Percentiles rank a stretch among this genome's conserved stretches.
Conservation (phyloP, 768 basidiomycete species). For the Peribolospora kevripleyi region DNA sequence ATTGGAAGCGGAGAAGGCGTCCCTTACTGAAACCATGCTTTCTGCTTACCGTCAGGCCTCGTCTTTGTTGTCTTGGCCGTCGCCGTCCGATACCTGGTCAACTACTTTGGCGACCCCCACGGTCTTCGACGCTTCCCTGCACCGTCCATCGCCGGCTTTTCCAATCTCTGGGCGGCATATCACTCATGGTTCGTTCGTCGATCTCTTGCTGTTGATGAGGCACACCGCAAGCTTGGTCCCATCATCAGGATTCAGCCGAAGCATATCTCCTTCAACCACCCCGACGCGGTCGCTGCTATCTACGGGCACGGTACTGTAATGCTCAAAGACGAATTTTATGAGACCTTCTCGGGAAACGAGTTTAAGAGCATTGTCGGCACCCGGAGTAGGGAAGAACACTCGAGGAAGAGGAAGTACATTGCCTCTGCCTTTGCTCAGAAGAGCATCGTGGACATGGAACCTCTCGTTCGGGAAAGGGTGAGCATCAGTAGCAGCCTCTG, state of each 20-base stretch:
- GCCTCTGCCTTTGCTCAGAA: neutral
- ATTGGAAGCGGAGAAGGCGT: too few species aligned
- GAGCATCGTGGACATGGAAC: neutral
- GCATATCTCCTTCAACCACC: slow-evolving; percentile 19
- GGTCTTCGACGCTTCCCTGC: neutral
- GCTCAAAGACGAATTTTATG: slow-evolving; percentile 12
- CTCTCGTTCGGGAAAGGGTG: neutral
- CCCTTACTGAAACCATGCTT: too few species aligned
- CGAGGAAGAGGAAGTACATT: neutral
- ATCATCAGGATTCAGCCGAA: slow-evolving; percentile 20
- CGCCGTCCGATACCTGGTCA: neutral
- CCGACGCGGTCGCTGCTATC: slow-evolving; percentile 15
- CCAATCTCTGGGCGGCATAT: slow-evolving; percentile 17
- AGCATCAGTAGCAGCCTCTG: neutral
- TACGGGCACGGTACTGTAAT: slow-evolving; percentile 20
- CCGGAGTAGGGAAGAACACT: neutral
- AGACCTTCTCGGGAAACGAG: neutral
- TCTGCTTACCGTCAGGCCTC: neutral
- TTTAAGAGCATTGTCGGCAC: neutral
- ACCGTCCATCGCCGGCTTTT: neutral
- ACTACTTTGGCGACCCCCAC: neutral
- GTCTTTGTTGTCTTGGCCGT: neutral
- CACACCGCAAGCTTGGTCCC: slow-evolving; percentile 18
- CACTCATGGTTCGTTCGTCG: slow-evolving; percentile 17
- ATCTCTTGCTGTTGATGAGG: slow-evolving; percentile 17